A percentile compares a stretch with the other conserved stretches of the same genome.
These are phyloP conservation scores for Salicornia ramosissima DNA, from an alignment of 148 eudicot genomes.

Conservation along the genomic window DNA sequence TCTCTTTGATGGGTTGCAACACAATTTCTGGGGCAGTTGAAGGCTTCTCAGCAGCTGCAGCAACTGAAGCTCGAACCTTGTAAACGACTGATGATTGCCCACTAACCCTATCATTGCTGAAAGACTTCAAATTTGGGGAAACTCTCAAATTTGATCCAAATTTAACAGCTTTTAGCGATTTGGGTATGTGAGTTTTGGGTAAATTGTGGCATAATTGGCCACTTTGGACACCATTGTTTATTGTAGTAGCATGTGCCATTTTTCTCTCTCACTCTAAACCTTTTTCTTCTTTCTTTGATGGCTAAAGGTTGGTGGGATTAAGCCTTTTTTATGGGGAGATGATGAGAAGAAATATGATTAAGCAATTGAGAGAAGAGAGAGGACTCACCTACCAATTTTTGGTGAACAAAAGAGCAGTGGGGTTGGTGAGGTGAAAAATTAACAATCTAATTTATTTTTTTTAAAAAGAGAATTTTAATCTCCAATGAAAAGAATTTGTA, in stretches of 20 bases:
- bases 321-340: background rate
- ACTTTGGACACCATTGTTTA: conserved; percentile 37
- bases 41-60: conserved; percentile 59
- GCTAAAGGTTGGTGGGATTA: background rate
- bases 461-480: no score
- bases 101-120: conserved; percentile 28
- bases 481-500: background rate
- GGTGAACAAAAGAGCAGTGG: conserved; percentile 16
- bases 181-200: conserved; percentile 36
- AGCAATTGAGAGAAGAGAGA: background rate
- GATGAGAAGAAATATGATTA: background rate
- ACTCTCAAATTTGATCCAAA: conserved; percentile 41
- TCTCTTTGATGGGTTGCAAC: conserved; percentile 85
- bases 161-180: conserved; percentile 19
- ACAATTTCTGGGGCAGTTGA: conserved; percentile 70
- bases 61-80: conserved; percentile 54
- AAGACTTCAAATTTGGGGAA: conserved; percentile 31
- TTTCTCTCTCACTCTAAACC: background rate
- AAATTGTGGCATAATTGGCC: conserved; percentile 21
- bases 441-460: no score
- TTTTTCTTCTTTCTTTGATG: background rate
- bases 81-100: conserved; percentile 25
- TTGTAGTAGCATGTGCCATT: conserved; percentile 62
- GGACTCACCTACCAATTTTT: conserved; percentile 28
- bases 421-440: conserved; percentile 19